phyloP scores from a whole-genome alignment of 2,329 filamentous ascomycete genomes.

The Fusarium hainanense region DNA sequence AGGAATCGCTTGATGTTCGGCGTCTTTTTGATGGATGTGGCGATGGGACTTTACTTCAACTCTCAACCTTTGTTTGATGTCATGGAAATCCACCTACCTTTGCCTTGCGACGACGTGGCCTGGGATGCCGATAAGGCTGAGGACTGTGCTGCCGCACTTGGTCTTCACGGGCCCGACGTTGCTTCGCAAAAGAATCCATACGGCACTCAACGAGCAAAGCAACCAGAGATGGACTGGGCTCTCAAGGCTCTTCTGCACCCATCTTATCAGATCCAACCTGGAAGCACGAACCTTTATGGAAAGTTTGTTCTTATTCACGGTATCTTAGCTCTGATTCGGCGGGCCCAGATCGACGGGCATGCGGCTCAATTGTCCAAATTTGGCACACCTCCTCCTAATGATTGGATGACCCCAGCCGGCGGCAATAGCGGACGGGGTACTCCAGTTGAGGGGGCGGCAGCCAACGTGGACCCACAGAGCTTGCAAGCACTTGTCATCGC shows the following conservation, averaged over 20 bases:
- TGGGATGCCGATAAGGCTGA: conserved; percentile 73
- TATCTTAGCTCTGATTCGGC: conserved; percentile 69
- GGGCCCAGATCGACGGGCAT: conserved; percentile 56
- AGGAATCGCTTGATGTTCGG: conserved; percentile 73
- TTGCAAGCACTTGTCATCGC: conserved; percentile 64
- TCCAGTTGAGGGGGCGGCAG: conserved; percentile 54
- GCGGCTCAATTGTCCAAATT: conserved; percentile 53
- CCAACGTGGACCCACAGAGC: conserved; percentile 57
- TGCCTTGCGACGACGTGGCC: conserved; percentile 77
- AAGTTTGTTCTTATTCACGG: conserved; percentile 81
- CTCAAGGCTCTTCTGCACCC: conserved; percentile 70
- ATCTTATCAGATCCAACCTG: conserved; percentile 69
- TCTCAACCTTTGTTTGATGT: conserved; percentile 70
- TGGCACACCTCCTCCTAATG: conserved; percentile 68
- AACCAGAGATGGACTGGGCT: conserved; percentile 71
- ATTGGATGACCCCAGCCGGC: conserved; percentile 63
- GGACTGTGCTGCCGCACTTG: conserved; percentile 73
- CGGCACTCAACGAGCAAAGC: conserved; percentile 71
- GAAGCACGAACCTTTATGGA: conserved; percentile 76
- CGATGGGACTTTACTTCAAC: conserved; percentile 79
- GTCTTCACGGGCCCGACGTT: conserved; percentile 67
- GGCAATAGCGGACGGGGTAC: conserved; percentile 59
- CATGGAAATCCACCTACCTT: conserved; percentile 72
- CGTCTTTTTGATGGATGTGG: conserved; percentile 72
- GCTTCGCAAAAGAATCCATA: conserved; percentile 68